Base-by-base conservation (phyloP, 2,329 filamentous ascomycete species). In the Calonectria henricotiae region DNA sequence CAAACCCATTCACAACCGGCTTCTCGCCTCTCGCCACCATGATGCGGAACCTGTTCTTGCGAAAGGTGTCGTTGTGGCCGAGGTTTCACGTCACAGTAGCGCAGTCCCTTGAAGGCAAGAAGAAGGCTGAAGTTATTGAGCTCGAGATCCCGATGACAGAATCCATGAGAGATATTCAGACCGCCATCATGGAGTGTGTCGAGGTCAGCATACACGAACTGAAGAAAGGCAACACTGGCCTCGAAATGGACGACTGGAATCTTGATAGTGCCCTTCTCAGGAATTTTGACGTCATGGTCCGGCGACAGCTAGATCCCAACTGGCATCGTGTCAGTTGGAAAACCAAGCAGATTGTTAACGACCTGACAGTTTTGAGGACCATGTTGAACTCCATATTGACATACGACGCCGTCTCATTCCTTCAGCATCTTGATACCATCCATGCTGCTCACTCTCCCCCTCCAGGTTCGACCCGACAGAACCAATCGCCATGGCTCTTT, bases 161-260 rank as follows among this genome's bases (percentile, higher is more conserved):
- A 43, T 89, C 91, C 61, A 99, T 99, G 96, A 90, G 89, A 70
- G 91, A 95, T 47, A 98, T 99, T 46, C 96, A 99, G 79, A 96
- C 94, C 73, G 95, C 96, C 30, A 92, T 98, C 70, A 90, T 99
- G 82, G 96, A 98, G 80, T 99, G 96, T 79, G 95, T 99, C 20
- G 96, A 98, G 82, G 92, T 94, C 75, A 98, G 95, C 79, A 96
- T 99, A 74, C 91, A 93, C 66, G 96, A 99, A 83, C 88, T 99
- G 49, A 97, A 96, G 80, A 98, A 97, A 83, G 90, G 91, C 20
- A 98, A 98, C 78, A 89, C 91, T 1, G 95, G 95, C 2, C 86
- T 99, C 7, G 96, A 98, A 76, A 95, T 98, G 91, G 95, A 97
- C 70, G 95, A 98, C 78, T 98, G 96, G 96, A 98, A 94, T 61